These are phyloP conservation scores for Chlorella sp. DNA, from an alignment of 139 green algal species.

Conservation along the genomic window DNA sequence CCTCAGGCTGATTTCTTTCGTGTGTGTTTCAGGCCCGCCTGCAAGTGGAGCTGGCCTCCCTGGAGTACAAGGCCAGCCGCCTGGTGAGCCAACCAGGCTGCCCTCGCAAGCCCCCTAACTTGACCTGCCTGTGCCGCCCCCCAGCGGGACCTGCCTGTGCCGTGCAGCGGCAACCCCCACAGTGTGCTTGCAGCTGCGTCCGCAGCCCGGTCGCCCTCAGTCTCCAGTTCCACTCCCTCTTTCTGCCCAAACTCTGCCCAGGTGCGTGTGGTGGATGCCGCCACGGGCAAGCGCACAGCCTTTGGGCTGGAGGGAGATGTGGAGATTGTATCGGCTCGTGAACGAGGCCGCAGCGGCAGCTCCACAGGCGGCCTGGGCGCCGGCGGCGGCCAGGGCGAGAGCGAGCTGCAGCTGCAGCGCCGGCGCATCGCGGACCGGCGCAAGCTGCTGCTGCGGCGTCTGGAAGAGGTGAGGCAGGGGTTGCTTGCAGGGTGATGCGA, in stretches of 20 bases:
- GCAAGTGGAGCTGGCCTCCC: constrained; percentile 73
- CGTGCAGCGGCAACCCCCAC: too few species aligned
- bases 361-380: constrained; percentile 60
- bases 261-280: constrained; percentile 42
- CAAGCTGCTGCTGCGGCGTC: constrained; percentile 47
- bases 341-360: constrained; percentile 53
- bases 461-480: constrained; percentile 45
- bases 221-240: too few species aligned
- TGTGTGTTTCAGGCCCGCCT: background rate
- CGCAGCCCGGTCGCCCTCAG: too few species aligned
- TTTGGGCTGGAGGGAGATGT: constrained; percentile 45
- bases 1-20: too few species aligned
- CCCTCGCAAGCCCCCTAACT: too few species aligned
- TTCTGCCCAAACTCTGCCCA: too few species aligned
- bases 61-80: constrained; percentile 61
- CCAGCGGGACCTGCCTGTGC: too few species aligned
- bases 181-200: too few species aligned
- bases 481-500: too few species aligned
- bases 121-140: too few species aligned
- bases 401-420: constrained; percentile 69
- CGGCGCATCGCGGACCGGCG: constrained; percentile 45
- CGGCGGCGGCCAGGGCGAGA: constrained; percentile 62
- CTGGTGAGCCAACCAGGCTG: constrained; percentile 39
- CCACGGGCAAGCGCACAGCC: constrained; percentile 23
- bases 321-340: constrained; percentile 71